These are phyloP conservation scores for Leptographium flavum DNA, from an alignment of 2,329 filamentous ascomycete genomes.

Conservation along the genomic window DNA sequence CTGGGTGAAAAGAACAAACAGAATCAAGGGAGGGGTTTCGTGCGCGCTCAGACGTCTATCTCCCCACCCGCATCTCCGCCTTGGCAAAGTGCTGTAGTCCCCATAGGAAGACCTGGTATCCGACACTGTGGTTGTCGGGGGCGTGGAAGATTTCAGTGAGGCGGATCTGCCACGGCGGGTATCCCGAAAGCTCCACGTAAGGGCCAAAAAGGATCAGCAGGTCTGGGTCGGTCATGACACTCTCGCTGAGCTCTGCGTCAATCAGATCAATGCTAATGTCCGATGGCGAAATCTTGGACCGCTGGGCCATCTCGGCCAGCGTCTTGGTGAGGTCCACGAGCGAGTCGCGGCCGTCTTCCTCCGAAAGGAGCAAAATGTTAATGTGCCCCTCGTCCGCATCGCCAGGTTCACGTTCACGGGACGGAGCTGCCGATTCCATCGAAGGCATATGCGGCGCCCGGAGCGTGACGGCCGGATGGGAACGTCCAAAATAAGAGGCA, in stretches of 20 bases:
- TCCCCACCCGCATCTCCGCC: slow-evolving; percentile 76
- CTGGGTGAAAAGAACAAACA: background rate
- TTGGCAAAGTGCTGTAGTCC: slow-evolving; percentile 73
- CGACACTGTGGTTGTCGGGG: slow-evolving; percentile 66
- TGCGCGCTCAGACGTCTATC: background rate
- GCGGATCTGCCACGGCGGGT: slow-evolving; percentile 91
- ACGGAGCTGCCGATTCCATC: slow-evolving; percentile 30
- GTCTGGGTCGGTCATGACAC: slow-evolving; percentile 79
- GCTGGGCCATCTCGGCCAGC: slow-evolving; percentile 86
- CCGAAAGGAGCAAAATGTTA: slow-evolving; percentile 64
- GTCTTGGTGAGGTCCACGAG: slow-evolving; percentile 93
- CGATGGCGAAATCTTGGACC: slow-evolving; percentile 61
- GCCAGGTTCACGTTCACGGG: slow-evolving; percentile 18
- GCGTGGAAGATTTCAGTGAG: slow-evolving; percentile 85
- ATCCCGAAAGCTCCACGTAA: slow-evolving; percentile 71
- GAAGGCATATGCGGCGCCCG: slow-evolving; percentile 56
- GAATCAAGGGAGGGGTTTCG: background rate
- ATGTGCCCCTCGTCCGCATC: slow-evolving; percentile 25
- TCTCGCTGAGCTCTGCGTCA: slow-evolving; percentile 70
- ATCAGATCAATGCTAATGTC: slow-evolving; percentile 81
- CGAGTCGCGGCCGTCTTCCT: slow-evolving; percentile 81
- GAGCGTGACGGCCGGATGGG: slow-evolving; percentile 58
- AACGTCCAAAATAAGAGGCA: slow-evolving; percentile 70
- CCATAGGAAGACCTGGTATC: slow-evolving; percentile 84
- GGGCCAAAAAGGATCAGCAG: slow-evolving; percentile 78